Base-by-base conservation (phyloP, 139 green algal genomes). In the Auxenochlorella pyrenoidosa region DNA sequence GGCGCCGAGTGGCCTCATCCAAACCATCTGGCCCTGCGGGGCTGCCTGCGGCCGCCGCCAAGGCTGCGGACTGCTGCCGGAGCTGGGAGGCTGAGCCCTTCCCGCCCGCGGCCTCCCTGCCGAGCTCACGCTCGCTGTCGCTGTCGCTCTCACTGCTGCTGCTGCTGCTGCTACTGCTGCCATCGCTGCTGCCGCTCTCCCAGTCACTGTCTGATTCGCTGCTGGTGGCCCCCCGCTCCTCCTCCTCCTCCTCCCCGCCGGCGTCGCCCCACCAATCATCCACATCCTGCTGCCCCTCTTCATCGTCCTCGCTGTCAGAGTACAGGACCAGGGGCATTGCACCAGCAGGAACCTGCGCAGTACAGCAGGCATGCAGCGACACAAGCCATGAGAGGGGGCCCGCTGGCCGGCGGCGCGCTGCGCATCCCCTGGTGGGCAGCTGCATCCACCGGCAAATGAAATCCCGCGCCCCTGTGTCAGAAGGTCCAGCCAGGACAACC, bases 1-100 rank as follows among this genome's bases (percentile, higher is more conserved):
- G 79, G 36, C 77, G 86, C 24, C 65, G 82, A 4, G 89, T 91
- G 34, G 85, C 86, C 15, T 85, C 86, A 44, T 92, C 89, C 70
- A 89, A 66, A 3, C 38, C 83, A 21, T 44, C 81, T 59, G 79
- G 10, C 34, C 34, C 79, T n/a, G n/a, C n/a, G n/a, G n/a, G n/a
- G n/a, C n/a, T n/a, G n/a, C n/a, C n/a, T n/a, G 34, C 51, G 13
- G n/a, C 16, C 2, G 43, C 65, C 38, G 60, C 59, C 41, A 10
- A 38, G 5, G 36, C 59, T 6, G n/a, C 59, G 6, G 16, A 30
- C 36, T 40, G 54, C 36, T 28, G 26, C 38, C 12, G n/a, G 54
- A 66, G 66, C 66, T 38, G 66, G 30, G 30, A 24, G 60, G 12
- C 30, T 34, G 32, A 41, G 30, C 10, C 10, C 60, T 68, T 3